These are phyloP conservation scores for Globisporangium megalacanthum DNA, from an alignment of 352 stramenopile species.

Conservation along the genomic window DNA sequence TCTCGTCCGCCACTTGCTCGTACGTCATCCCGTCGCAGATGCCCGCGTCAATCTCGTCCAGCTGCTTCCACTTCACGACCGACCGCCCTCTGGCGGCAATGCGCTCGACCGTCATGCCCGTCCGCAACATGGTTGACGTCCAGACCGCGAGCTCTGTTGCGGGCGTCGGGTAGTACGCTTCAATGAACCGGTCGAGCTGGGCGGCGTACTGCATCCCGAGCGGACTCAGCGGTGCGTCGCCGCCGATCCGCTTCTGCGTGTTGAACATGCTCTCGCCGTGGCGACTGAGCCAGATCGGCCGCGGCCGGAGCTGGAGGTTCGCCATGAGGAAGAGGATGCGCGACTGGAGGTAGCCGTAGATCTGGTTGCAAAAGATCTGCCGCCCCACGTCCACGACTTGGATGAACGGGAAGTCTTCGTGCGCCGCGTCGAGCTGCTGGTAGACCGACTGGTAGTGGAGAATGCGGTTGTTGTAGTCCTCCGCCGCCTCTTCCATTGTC, in stretches of 20 bases:
- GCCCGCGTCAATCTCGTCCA: slow-evolving; percentile 97
- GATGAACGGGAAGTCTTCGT: slow-evolving; percentile 66
- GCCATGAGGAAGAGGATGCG: slow-evolving; percentile 95
- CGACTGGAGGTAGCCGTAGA: slow-evolving; percentile 83
- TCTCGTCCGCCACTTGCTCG: slow-evolving; percentile 94
- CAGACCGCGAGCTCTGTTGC: slow-evolving; percentile 89
- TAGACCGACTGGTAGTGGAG: slow-evolving; percentile 76
- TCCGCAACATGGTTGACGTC: slow-evolving; percentile 95
- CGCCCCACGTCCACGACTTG: slow-evolving; percentile 78
- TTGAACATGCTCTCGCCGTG: slow-evolving; percentile 98
- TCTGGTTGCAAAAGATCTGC: slow-evolving; percentile 82
- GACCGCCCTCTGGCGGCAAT: slow-evolving; percentile 48
- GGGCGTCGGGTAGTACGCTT: slow-evolving; percentile 79
- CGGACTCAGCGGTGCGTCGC: slow-evolving; percentile 91
- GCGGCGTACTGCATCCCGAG: slow-evolving; percentile 92
- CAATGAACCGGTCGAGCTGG: slow-evolving; percentile 91
- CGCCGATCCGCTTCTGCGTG: slow-evolving; percentile 95
- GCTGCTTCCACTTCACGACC: slow-evolving; percentile 86
- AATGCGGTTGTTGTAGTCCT: slow-evolving; percentile 77
- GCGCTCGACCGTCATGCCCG: slow-evolving; percentile 93
- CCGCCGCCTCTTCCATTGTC: slow-evolving; percentile 64
- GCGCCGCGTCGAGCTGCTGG: slow-evolving; percentile 47
- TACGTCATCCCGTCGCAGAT: slow-evolving; percentile 97
- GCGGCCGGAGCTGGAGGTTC: slow-evolving; percentile 92
- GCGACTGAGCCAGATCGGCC: slow-evolving; percentile 95